Evolutionary conservation across 441 rosid genomes (phyloP).

Genomic region (Arabidopsis hybrid): DNA sequence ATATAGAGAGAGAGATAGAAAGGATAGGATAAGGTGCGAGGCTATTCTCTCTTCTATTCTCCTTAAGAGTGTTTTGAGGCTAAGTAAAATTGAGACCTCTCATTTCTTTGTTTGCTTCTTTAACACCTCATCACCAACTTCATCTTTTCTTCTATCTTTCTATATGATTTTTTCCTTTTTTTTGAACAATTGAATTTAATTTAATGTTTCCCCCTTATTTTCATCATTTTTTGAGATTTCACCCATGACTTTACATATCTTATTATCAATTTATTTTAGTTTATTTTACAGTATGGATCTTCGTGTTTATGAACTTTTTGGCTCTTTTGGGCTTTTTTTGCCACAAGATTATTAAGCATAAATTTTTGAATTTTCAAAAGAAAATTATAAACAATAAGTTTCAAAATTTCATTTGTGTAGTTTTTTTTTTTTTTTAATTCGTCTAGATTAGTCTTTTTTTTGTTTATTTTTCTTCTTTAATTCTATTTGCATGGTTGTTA

Average conservation of each 20-base stretch:
- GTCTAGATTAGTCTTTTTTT: too few relatives aligned
- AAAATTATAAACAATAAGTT: background rate
- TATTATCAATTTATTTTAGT: slow-evolving; percentile 6
- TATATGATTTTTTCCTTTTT: background rate
- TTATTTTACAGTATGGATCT: background rate
- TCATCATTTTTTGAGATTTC: slow-evolving; percentile 16
- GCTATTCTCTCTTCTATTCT: slow-evolving; percentile 12
- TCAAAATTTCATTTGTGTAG: background rate
- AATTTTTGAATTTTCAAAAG: background rate
- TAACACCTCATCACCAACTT: slow-evolving; percentile 46
- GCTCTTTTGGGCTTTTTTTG: background rate
- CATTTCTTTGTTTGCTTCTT: slow-evolving; percentile 54
- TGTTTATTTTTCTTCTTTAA: too few relatives aligned
- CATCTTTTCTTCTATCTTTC: slow-evolving; percentile 48
- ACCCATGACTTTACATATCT: slow-evolving; percentile 1
- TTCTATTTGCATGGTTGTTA: too few relatives aligned
- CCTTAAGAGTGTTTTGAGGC: slow-evolving; percentile 51
- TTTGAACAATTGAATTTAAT: background rate
- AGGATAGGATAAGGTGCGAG: slow-evolving; percentile 72
- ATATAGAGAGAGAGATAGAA: slow-evolving; percentile 25
- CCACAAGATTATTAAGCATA: slow-evolving; percentile 15
- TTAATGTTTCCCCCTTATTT: background rate
- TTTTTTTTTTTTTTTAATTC: too few relatives aligned
- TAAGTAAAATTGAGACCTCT: slow-evolving; percentile 72
- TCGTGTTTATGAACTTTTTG: background rate